A percentile compares a stretch with the other conserved stretches of the same genome.
Evolutionary conservation across 495 filamentous ascomycete genomes (phyloP).

Genomic region (Rostrohypoxylon terebratum): DNA sequence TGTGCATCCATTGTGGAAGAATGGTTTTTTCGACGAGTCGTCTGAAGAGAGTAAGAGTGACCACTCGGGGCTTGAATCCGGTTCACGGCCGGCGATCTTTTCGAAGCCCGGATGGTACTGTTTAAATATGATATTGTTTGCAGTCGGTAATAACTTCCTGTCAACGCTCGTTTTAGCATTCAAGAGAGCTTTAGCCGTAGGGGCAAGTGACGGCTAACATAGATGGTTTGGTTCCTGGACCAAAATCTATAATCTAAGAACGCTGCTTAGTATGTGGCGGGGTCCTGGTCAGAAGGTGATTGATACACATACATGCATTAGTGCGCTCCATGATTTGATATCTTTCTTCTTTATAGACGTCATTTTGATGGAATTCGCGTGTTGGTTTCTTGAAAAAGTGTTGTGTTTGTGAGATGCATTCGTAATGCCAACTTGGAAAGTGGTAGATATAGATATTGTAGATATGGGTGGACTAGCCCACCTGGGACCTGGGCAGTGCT

Average conservation of each 20-base stretch:
- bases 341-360: conserved; percentile 46
- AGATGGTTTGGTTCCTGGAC: conserved; percentile 5
- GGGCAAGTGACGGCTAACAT: conserved; percentile 1
- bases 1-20: conserved; percentile 73
- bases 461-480: not conserved
- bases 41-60: conserved; percentile 56
- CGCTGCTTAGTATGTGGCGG: conserved; percentile 3
- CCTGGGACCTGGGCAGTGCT: too few relatives aligned
- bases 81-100: conserved; percentile 28
- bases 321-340: conserved; percentile 24
- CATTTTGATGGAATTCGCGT: conserved; percentile 32
- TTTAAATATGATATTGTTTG: conserved; percentile 35
- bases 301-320: conserved; percentile 36
- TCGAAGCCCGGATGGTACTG: conserved; percentile 43
- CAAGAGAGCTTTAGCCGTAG: not conserved
- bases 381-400: not conserved
- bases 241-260: conserved; percentile 16
- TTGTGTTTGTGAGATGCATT: not conserved
- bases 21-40: conserved; percentile 52
- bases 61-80: conserved; percentile 39
- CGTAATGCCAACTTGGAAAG: not conserved
- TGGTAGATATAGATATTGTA: not conserved
- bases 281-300: not conserved
- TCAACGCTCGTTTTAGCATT: not conserved
- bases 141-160: conserved; percentile 8